Conservation (phyloP, 2,329 filamentous ascomycete species). For the Cladosporium sphaerospermum region DNA sequence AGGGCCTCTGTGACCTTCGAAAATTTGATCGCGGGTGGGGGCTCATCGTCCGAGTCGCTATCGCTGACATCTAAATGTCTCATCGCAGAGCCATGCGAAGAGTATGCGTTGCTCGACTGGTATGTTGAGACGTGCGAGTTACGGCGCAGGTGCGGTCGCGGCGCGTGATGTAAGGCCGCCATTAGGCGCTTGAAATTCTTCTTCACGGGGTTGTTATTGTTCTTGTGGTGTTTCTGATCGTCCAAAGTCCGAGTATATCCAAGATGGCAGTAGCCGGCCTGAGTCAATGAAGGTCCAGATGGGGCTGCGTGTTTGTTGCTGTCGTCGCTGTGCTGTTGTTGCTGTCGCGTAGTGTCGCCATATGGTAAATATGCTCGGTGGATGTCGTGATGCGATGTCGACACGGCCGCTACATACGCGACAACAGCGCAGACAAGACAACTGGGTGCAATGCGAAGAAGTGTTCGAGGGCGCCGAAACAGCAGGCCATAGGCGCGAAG, state of each 20-base stretch:
- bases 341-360: conserved; percentile 21
- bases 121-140: conserved; percentile 43
- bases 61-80: conserved; percentile 58
- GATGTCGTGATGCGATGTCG: conserved; percentile 18
- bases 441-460: conserved; percentile 7
- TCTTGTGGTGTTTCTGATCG: not conserved
- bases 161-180: conserved; percentile 29
- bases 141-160: conserved; percentile 32
- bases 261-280: conserved; percentile 1
- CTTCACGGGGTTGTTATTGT: conserved; percentile 17
- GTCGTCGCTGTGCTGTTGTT: conserved; percentile 13
- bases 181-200: conserved; percentile 25
- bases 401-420: conserved; percentile 26
- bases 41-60: conserved; percentile 84
- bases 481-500: not conserved
- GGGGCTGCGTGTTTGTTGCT: not conserved
- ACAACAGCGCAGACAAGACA: conserved; percentile 11
- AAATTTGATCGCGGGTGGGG: conserved; percentile 82
- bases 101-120: conserved; percentile 38
- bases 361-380: conserved; percentile 28
- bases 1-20: conserved; percentile 87
- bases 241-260: conserved; percentile 12
- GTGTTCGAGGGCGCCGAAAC: not conserved
- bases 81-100: conserved; percentile 40
- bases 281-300: conserved; percentile 10